Base-by-base conservation (phyloP, 2,329 filamentous ascomycete species). In the Paraconiothyrium brasiliense region DNA sequence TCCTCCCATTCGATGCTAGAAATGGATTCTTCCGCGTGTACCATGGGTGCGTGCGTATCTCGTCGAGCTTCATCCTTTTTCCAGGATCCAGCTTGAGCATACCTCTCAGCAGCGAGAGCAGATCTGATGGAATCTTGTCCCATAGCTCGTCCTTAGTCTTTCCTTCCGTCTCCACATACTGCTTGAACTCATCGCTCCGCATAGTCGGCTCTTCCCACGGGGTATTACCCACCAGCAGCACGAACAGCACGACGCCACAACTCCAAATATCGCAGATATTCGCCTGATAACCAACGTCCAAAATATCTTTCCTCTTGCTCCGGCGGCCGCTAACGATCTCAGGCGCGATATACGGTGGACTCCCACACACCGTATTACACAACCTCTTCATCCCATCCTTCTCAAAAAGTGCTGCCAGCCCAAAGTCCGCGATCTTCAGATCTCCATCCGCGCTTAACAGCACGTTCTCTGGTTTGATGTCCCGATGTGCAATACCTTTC, bases 161-260 rank as follows among this genome's bases (percentile, higher is more conserved):
- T n/a, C 93, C 92, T 56, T 90, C 89, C 1, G 89, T 92, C 61
- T 88, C 87, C 44, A 92, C 84, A 76, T 97, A 99, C 78, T 97
- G 93, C 70, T 91, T 87, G 70, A 92, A 99, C 79, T 99, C 95
- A 83, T 92, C 97, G 76, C 93, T 97, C 60, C 88, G 85, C 39
- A 86, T 82, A 2, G 93, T 94, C 0, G 95, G 95, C 75, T 95
- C 92, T 73, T 98, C 95, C 95, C 95, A 99, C 0, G 95, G 95
- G 1, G 95, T 99, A 76, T 99, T 99, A 10, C 95, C 95, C 1
- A 97, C 93, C 3, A 99, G 83, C 4, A 99, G 83, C 39, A 98
- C 95, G 74, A 99, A 99, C 4, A 99, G 84, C n/a, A 99, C 96
- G 57, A 99, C 93, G 37, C 95, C 95, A 71, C 94, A 97, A 16